Evolutionary conservation across 2,329 filamentous ascomycete genomes (phyloP).

Genomic region (Pseudogymnoascus sp.): DNA sequence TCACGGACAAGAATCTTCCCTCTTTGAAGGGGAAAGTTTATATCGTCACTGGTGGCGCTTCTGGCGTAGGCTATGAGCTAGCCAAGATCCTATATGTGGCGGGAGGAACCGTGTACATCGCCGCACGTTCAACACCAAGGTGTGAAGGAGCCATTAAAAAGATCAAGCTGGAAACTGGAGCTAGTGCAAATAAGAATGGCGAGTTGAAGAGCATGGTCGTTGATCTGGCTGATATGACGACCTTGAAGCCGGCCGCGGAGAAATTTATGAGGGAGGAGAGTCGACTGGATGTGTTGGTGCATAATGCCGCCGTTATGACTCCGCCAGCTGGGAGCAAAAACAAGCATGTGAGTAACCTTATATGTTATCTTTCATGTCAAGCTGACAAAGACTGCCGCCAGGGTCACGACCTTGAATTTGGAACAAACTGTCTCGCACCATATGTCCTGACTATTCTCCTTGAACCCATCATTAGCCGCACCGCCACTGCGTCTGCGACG

Average conservation of each 20-base stretch:
- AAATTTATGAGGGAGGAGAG: slow-evolving; percentile 27
- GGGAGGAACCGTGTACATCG: slow-evolving; percentile 46
- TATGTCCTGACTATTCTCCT: slow-evolving; percentile 22
- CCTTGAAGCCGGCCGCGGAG: slow-evolving; percentile 23
- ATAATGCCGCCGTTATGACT: slow-evolving; percentile 41
- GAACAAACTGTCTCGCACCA: slow-evolving; percentile 20
- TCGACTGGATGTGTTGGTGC: slow-evolving; percentile 36
- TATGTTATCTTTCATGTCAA: background rate
- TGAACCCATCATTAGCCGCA: slow-evolving; percentile 17
- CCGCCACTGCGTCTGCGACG: slow-evolving; percentile 14
- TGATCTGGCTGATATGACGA: slow-evolving; percentile 27
- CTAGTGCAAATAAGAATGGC: slow-evolving; percentile 6
- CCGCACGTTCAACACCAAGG: slow-evolving; percentile 37
- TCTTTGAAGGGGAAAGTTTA: slow-evolving; percentile 33
- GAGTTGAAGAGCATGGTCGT: slow-evolving; percentile 20
- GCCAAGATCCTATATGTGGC: slow-evolving; percentile 43
- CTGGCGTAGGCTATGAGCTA: slow-evolving; percentile 41
- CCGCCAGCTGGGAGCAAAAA: slow-evolving; percentile 37
- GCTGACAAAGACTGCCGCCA: background rate
- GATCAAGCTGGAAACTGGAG: slow-evolving; percentile 27
- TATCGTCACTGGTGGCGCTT: slow-evolving; percentile 38
- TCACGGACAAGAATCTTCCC: slow-evolving; percentile 37
- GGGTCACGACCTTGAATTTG: slow-evolving; percentile 20
- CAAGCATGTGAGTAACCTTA: slow-evolving; percentile 18
- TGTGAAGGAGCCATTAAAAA: slow-evolving; percentile 36